Evolutionary conservation across 768 basidiomycete genomes (phyloP).

Genomic region (Dendrothele bispora): DNA sequence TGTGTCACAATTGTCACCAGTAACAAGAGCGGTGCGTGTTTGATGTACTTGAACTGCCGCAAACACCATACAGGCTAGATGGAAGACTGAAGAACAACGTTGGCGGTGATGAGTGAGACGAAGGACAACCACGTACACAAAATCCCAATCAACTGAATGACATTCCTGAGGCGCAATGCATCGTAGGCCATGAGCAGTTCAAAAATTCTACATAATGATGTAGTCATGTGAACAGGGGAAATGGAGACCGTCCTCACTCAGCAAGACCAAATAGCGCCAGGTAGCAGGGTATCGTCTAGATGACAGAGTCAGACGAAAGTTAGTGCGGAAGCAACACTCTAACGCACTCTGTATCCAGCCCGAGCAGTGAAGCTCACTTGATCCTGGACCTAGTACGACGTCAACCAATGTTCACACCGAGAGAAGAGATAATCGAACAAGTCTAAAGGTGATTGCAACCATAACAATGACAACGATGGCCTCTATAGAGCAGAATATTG

Average conservation of each 20-base stretch:
- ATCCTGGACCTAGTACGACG: slow-evolving; percentile 51
- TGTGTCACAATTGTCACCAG: slow-evolving; percentile 30
- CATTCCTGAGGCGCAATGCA: slow-evolving; percentile 76
- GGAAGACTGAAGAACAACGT: slow-evolving; percentile 57
- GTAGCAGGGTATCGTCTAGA: slow-evolving; percentile 79
- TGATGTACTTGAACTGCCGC: slow-evolving; percentile 77
- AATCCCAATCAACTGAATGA: slow-evolving; percentile 77
- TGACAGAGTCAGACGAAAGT: slow-evolving; percentile 9
- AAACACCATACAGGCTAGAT: slow-evolving; percentile 70
- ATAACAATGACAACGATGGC: slow-evolving; percentile 73
- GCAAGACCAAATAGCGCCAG: slow-evolving; percentile 81
- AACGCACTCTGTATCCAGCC: slow-evolving; percentile 53
- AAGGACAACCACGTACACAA: slow-evolving; percentile 44
- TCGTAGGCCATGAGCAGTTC: slow-evolving; percentile 81
- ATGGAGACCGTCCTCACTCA: slow-evolving; percentile 48
- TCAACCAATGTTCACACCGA: background rate
- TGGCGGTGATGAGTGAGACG: background rate
- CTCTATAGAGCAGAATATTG: slow-evolving; percentile 49
- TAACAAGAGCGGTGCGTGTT: slow-evolving; percentile 62
- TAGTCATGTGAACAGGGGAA: background rate
- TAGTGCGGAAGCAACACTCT: background rate
- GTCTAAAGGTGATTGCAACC: slow-evolving; percentile 69
- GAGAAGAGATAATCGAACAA: slow-evolving; percentile 39
- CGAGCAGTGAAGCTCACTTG: slow-evolving; percentile 41
- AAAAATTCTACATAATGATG: slow-evolving; percentile 55